Evolutionary conservation across 2,329 filamentous ascomycete species (phyloP), one percentile per base, ranked within the genome.

Genomic region (Sphaerulina musiva): DNA sequence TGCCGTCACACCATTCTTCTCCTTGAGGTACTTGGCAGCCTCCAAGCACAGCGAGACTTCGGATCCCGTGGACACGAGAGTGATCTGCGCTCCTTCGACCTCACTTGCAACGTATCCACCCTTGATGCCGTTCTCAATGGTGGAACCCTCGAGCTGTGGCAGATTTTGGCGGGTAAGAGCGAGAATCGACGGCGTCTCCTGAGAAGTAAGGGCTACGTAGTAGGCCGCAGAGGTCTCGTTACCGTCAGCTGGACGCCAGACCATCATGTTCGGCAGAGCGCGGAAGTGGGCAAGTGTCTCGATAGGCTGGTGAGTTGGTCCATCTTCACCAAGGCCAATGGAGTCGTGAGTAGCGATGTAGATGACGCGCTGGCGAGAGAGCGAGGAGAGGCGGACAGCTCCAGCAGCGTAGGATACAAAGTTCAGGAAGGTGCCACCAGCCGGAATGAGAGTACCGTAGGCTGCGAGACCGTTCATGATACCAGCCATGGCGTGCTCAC

Each of bases 341-440:
- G 92, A 96, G 82, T 97, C 92, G 82, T 97, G 92, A 66, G 92
- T 97, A 69, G 93, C 92, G 66, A 97, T 82, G 85, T 93, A 95
- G 79, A 98, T 91, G 71, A 84, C 80, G 68, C 92, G 92, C 73
- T 91, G 81, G 74, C 88, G 91, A 45, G 91, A 95, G 65, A 98
- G 83, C 40, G 93, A 85, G 38, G 91, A 95, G 58, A 98, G 84
- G 76, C 93, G 92, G 71, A 97, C 86, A 68, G 93, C 86, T 76
- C 93, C 93, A 63, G 93, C 90, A 65, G 89, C 92, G 74, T 98
- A 98, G 26, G 92, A 97, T 65, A 97, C 90, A 75, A 98, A 98
- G 86, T 97, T 98, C 66, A 98, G 81, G 85, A 98, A 98, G 68
- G 93, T 97, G 76, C 93, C 93, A 64, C 84, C 84, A 66, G 91